phyloP scores from a whole-genome alignment of 2,329 filamentous ascomycete species.

The Coniochaeta pulveracea region DNA sequence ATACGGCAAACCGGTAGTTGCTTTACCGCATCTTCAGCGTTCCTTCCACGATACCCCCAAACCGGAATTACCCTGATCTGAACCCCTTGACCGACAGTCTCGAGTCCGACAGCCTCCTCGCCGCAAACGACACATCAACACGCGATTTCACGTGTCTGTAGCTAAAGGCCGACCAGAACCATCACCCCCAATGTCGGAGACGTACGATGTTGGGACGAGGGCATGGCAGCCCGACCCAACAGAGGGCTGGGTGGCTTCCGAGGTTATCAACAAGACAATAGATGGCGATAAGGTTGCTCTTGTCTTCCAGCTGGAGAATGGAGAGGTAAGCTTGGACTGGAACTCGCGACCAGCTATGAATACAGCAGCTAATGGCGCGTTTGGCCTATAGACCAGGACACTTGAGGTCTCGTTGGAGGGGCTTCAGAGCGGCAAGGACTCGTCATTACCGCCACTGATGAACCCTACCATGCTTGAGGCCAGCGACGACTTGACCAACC shows the following conservation, averaged over 20 bases:
- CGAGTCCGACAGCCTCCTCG: slow-evolving; percentile 11
- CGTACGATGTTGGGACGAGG: slow-evolving; percentile 91
- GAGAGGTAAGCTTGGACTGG: slow-evolving; percentile 53
- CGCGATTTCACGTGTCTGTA: slow-evolving; percentile 12
- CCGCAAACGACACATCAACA: slow-evolving; percentile 6
- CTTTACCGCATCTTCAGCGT: slow-evolving; percentile 5
- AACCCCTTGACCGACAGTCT: slow-evolving; percentile 6
- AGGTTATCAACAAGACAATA: slow-evolving; percentile 76
- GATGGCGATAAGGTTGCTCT: slow-evolving; percentile 81
- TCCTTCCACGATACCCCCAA: slow-evolving; percentile 5
- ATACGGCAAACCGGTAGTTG: slow-evolving; percentile 5
- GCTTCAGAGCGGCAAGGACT: slow-evolving; percentile 65
- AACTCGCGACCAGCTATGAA: neutral
- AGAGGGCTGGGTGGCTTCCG: slow-evolving; percentile 95
- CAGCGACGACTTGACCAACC: slow-evolving; percentile 92
- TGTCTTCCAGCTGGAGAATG: slow-evolving; percentile 83
- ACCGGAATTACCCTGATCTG: slow-evolving; percentile 1
- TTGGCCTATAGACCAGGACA: slow-evolving; percentile 53
- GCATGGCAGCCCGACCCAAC: slow-evolving; percentile 96
- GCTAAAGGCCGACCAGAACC: slow-evolving; percentile 8
- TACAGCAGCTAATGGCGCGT: neutral
- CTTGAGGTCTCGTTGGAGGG: slow-evolving; percentile 68
- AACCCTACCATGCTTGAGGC: slow-evolving; percentile 97
- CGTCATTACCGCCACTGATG: slow-evolving; percentile 83
- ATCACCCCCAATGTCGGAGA: slow-evolving; percentile 64